Base-by-base conservation (phyloP, 2,329 filamentous ascomycete species). In the Diaporthe amygdali region DNA sequence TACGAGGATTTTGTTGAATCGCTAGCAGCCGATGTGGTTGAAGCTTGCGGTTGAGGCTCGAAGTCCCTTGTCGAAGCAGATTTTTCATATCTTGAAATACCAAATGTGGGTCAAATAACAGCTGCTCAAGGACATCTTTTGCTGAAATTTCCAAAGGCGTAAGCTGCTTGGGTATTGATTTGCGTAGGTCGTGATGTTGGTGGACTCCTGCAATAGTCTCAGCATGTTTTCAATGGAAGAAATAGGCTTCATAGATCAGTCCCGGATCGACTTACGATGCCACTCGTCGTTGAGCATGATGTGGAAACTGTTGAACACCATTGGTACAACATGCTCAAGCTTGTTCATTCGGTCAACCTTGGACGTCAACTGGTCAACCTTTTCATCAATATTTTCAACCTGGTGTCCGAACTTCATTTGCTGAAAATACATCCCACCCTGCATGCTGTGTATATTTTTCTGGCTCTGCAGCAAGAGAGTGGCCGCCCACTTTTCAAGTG, bases 121-220 rank as follows among this genome's bases (percentile, higher is more conserved):
- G 7, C 1, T 14, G 8, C 3, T n/a, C 8, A 7, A 55, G 32
- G 32, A 55, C 51, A 22, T 37, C 51, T 22, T 55, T 20, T n/a
- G 30, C 17, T 55, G 51, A 34, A 6, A 7, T 5, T 55, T 22
- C 14, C 9, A 32, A 22, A 34, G 51, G 22, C 2, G 8, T 14
- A 7, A 27, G 3, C 20, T 34, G 15, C 2, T 22, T 37, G 2
- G 30, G 30, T 4, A 3, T 10, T 5, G 17, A 37, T 3, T 55
- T 15, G 32, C 20, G 5, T 1, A 15, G 37, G 3, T 3, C 5
- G 1, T 37, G 20, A 3, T 0, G 14, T 55, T 8, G 3, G 3
- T 55, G 10, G 27, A 55, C 37, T 1, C 6, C 52, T 55, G 9
- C 8, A n/a, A 7, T 5, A 37, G 8, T 37, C 7, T 54, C 17